Percentiles rank a stretch among this genome's conserved stretches.
Evolutionary conservation across 2,329 filamentous ascomycete species (phyloP).

Genomic region (Sclerotinia trifoliorum): DNA sequence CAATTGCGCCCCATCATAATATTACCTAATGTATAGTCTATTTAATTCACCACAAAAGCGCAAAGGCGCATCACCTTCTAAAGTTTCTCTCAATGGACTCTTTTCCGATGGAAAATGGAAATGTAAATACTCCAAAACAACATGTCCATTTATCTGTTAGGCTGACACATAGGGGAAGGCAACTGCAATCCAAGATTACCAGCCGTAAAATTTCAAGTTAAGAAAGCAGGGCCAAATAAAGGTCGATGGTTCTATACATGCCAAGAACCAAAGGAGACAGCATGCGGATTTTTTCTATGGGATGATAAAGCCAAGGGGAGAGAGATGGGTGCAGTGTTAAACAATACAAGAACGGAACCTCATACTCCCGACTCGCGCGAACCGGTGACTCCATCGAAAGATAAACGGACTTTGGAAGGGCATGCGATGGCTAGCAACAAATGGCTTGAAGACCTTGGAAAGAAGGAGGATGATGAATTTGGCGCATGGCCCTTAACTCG

Average conservation of each 20-base stretch:
- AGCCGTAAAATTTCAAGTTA: slow-evolving; percentile 41
- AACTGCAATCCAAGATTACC: slow-evolving; percentile 25
- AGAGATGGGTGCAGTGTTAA: slow-evolving; percentile 46
- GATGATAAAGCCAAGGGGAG: slow-evolving; percentile 51
- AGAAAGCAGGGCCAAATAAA: slow-evolving; percentile 50
- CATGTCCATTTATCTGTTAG: too few relatives aligned
- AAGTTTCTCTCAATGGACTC: slow-evolving; percentile 22
- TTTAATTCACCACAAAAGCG: slow-evolving; percentile 20
- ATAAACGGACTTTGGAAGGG: slow-evolving; percentile 27
- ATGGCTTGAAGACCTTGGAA: slow-evolving; percentile 25
- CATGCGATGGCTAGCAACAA: slow-evolving; percentile 26
- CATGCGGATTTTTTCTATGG: slow-evolving; percentile 60
- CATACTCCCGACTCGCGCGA: slow-evolving; percentile 22
- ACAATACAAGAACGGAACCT: slow-evolving; percentile 47
- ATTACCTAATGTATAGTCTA: background rate
- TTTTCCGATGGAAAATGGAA: slow-evolving; percentile 24
- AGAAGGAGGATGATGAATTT: slow-evolving; percentile 36
- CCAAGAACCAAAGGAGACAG: slow-evolving; percentile 45
- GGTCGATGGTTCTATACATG: slow-evolving; percentile 56
- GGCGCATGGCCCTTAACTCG: slow-evolving; percentile 32
- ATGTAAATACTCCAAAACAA: slow-evolving; percentile 4
- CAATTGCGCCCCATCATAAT: background rate
- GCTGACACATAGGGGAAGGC: slow-evolving; percentile 5
- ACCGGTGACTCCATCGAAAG: slow-evolving; percentile 25
- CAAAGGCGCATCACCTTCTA: slow-evolving; percentile 7